These are phyloP conservation scores for Biscogniauxia mediterranea DNA, from an alignment of 2,329 filamentous ascomycete species.

Conservation along the genomic window DNA sequence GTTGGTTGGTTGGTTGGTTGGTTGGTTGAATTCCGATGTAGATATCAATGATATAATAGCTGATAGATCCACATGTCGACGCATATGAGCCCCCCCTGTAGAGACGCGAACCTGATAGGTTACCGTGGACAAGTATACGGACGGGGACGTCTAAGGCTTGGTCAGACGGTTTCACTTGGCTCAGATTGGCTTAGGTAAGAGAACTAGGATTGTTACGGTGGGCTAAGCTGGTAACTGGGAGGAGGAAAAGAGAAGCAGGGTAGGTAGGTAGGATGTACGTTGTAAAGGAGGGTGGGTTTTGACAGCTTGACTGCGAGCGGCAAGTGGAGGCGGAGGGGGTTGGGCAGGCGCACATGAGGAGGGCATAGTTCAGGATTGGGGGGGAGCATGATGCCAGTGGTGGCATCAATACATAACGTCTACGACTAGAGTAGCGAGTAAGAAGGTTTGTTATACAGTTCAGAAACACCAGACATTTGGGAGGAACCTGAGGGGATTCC, in stretches of 20 bases:
- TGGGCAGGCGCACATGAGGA: too few relatives aligned
- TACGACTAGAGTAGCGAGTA: too few relatives aligned
- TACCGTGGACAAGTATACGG: too few relatives aligned
- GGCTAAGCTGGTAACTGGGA: neutral
- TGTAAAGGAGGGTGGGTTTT: neutral
- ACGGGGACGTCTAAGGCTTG: neutral
- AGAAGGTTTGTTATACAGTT: too few relatives aligned
- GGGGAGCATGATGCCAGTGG: too few relatives aligned
- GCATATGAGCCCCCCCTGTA: too few relatives aligned
- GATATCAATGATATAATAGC: neutral
- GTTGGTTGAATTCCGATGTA: neutral
- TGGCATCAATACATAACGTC: too few relatives aligned
- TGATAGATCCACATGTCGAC: neutral
- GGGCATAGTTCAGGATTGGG: too few relatives aligned
- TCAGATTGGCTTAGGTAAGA: neutral
- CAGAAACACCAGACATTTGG: too few relatives aligned
- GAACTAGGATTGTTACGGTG: neutral
- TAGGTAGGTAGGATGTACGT: neutral
- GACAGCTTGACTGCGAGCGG: neutral
- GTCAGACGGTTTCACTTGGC: neutral
- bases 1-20: too few relatives aligned
- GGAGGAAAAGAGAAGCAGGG: neutral
- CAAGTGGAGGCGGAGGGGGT: neutral
- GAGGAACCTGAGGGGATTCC: neutral
- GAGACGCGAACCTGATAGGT: too few relatives aligned